phyloP scores from a whole-genome alignment of 345 rosid genomes.

The Erucastrum elatum region DNA sequence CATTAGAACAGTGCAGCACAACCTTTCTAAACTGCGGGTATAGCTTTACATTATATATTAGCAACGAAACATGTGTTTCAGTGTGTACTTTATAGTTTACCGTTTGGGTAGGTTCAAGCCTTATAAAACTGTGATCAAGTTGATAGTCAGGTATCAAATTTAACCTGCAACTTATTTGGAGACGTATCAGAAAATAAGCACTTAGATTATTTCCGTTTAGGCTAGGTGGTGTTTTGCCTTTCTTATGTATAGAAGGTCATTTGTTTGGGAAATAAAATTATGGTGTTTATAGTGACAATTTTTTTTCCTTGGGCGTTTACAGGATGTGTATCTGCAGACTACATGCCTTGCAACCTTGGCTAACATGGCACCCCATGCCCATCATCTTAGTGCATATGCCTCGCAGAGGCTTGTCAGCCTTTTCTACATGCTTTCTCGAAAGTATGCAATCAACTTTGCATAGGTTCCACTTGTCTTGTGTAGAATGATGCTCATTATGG shows the following conservation, averaged over 20 bases:
- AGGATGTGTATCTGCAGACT: slow-evolving; percentile 99
- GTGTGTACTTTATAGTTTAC: slow-evolving; percentile 4
- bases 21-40: slow-evolving; percentile 97
- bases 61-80: neutral
- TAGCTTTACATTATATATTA: slow-evolving; percentile 33
- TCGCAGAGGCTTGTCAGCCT: slow-evolving; percentile 97
- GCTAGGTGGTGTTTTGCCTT: slow-evolving; percentile 2
- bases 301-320: slow-evolving; percentile 30
- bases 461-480: neutral
- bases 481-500: slow-evolving; percentile 4
- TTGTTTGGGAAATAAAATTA: slow-evolving; percentile 9
- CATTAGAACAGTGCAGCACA: slow-evolving; percentile 94
- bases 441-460: slow-evolving; percentile 49
- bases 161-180: neutral
- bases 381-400: slow-evolving; percentile 95
- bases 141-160: slow-evolving; percentile 8
- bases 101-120: slow-evolving; percentile 13
- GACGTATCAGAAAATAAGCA: slow-evolving; percentile 7
- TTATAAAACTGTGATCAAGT: neutral
- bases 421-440: slow-evolving; percentile 93
- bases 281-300: slow-evolving; percentile 7
- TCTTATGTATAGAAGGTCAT: neutral
- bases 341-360: slow-evolving; percentile 96
- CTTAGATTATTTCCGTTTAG: neutral
- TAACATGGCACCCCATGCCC: slow-evolving; percentile 98